phyloP scores from a whole-genome alignment of 768 basidiomycete species.

The Flagelloscypha sp. region DNA sequence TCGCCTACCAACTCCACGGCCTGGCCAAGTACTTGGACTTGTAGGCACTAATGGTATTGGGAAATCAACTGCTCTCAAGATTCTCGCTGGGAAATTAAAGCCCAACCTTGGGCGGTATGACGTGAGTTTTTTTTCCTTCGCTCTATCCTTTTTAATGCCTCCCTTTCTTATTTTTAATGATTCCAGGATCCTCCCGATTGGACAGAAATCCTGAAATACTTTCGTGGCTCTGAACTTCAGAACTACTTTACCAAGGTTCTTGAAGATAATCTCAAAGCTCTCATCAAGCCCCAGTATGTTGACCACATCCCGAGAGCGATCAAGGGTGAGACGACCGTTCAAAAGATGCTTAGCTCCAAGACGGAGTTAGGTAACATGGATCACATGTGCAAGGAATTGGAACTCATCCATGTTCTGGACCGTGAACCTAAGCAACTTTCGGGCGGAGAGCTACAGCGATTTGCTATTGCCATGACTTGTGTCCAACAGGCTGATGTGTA shows the following conservation, averaged over 20 bases:
- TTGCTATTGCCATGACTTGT: conserved; percentile 96
- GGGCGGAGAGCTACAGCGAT: conserved; percentile 95
- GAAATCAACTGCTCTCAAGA: conserved; percentile 95
- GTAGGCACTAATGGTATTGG: conserved; percentile 99
- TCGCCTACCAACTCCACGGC: conserved; percentile 91
- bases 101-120: conserved; percentile 97
- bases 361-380: conserved; percentile 85
- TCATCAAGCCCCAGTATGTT: conserved; percentile 99
- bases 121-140: conserved; percentile 27
- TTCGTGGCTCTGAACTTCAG: conserved; percentile 96
- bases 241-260: conserved; percentile 99
- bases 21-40: conserved; percentile 96
- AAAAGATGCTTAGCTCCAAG: conserved; percentile 89
- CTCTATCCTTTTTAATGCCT: conserved; percentile 2
- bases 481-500: conserved; percentile 94
- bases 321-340: conserved; percentile 81
- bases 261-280: conserved; percentile 95
- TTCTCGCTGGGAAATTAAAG: conserved; percentile 94
- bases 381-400: conserved; percentile 76
- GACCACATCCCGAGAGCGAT: conserved; percentile 97
- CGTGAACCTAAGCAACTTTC: conserved; percentile 83
- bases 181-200: conserved; percentile 92
- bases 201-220: conserved; percentile 97
- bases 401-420: conserved; percentile 77
- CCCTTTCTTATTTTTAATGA: conserved; percentile 3